A percentile compares a stretch with the other conserved stretches of the same genome.
Evolutionary conservation across 1,284 basidiomycete species (phyloP).

Genomic region (Malassezia vespertilionis): DNA sequence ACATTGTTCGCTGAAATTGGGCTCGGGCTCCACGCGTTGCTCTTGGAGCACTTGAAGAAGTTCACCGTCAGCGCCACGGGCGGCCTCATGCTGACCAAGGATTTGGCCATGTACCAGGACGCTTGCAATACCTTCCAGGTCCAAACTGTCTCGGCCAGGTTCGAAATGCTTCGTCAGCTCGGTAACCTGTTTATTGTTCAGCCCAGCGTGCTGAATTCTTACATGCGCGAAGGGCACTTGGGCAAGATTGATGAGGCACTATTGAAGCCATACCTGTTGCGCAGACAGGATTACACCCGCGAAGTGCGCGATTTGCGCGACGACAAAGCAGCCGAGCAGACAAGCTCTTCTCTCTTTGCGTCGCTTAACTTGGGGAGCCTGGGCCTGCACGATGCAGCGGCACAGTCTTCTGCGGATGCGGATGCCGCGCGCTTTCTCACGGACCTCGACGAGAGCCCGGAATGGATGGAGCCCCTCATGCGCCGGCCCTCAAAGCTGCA

Average conservation of each 20-base stretch:
- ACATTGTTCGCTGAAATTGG: constrained; percentile 86
- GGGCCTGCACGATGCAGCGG: neutral
- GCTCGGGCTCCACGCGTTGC: constrained; percentile 79
- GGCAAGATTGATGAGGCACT: constrained; percentile 77
- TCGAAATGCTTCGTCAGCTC: constrained; percentile 94
- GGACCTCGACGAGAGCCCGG: constrained; percentile 6
- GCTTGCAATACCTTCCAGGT: constrained; percentile 69
- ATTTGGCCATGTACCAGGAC: constrained; percentile 94
- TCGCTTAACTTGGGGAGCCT: constrained; percentile 1
- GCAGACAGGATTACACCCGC: constrained; percentile 65
- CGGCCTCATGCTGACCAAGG: constrained; percentile 96
- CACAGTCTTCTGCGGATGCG: neutral
- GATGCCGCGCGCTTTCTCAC: constrained; percentile 7
- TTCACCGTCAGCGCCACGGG: constrained; percentile 94
- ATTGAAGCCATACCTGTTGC: constrained; percentile 78
- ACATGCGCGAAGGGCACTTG: constrained; percentile 45
- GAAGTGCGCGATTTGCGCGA: constrained; percentile 39
- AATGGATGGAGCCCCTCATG: neutral
- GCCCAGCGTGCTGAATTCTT: constrained; percentile 40
- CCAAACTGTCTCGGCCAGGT: constrained; percentile 76
- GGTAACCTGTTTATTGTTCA: constrained; percentile 69
- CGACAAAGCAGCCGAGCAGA: constrained; percentile 8
- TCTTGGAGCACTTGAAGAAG: constrained; percentile 88
- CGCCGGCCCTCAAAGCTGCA: neutral
- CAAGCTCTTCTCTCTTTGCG: constrained; percentile 5